These are phyloP conservation scores for Acer campestre DNA, from an alignment of 345 rosid species.

Conservation along the genomic window DNA sequence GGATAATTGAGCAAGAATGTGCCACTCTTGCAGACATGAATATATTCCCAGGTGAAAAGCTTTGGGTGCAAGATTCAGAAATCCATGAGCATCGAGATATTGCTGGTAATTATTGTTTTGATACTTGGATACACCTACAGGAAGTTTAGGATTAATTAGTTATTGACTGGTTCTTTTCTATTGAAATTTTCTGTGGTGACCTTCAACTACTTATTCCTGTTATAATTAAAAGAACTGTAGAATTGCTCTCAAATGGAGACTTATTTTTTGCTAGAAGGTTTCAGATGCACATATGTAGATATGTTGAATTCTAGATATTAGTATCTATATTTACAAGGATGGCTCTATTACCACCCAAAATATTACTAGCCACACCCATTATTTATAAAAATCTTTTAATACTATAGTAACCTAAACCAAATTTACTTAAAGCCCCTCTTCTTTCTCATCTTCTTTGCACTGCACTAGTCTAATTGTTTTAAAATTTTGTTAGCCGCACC, in stretches of 20 bases:
- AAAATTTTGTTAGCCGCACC: no score
- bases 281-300: neutral
- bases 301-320: neutral
- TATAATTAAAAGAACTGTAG: neutral
- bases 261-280: neutral
- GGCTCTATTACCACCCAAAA: no score
- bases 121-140: neutral
- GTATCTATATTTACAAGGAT: neutral
- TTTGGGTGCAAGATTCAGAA: constrained; percentile 98
- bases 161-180: neutral
- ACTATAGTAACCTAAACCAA: no score
- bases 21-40: constrained; percentile 97
- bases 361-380: no score
- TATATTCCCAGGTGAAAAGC: constrained; percentile 92
- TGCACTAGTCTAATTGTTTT: no score
- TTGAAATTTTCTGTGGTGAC: neutral
- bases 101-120: constrained; percentile 62
- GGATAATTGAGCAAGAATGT: constrained; percentile 71
- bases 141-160: constrained; percentile 14
- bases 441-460: no score
- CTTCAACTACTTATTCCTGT: neutral
- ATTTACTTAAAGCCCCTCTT: no score
- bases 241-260: neutral
- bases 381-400: no score
- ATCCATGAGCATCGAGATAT: constrained; percentile 93